Percentiles rank a stretch among this genome's conserved stretches.
Evolutionary conservation across 108 stramenopile species (phyloP).

Genomic region (Schizochytrium sp.): DNA sequence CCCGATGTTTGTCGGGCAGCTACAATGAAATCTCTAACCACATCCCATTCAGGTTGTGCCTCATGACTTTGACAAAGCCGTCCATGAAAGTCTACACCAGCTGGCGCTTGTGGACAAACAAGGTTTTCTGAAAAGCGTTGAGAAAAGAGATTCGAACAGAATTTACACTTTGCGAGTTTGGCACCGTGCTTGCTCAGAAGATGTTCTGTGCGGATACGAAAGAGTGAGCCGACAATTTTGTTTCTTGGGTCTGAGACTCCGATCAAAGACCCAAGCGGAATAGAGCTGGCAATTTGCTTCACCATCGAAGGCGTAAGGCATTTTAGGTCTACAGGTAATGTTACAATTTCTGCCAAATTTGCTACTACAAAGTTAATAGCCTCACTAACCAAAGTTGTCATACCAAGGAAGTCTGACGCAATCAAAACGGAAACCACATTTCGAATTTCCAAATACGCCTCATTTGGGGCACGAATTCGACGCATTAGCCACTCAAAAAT

Average conservation of each 20-base stretch:
- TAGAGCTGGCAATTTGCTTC: constrained; percentile 60
- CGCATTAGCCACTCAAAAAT: constrained; percentile 77
- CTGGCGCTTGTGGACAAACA: not conserved
- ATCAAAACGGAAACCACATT: constrained; percentile 75
- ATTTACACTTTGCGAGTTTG: not conserved
- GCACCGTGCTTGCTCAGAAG: not conserved
- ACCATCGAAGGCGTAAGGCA: constrained; percentile 71
- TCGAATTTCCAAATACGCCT: constrained; percentile 61
- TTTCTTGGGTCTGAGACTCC: constrained; percentile 69
- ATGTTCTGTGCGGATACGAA: constrained; percentile 34
- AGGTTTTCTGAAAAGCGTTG: not conserved
- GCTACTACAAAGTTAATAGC: constrained; percentile 71
- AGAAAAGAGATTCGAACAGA: not conserved
- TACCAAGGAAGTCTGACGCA: constrained; percentile 76
- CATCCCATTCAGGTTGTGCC: constrained; percentile 24
- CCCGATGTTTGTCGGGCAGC: not conserved
- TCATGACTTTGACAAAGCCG: not conserved
- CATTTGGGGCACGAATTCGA: constrained; percentile 68
- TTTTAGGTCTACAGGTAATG: constrained; percentile 72
- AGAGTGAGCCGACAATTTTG: constrained; percentile 71
- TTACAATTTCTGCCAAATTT: constrained; percentile 69
- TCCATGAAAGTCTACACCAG: constrained; percentile 37
- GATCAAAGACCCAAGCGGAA: constrained; percentile 66
- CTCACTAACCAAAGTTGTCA: constrained; percentile 71
- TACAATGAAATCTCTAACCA: constrained; percentile 9